Evolutionary conservation across 2,329 filamentous ascomycete species (phyloP), one percentile per base, ranked within the genome.

Genomic region (Cercospora sp.): DNA sequence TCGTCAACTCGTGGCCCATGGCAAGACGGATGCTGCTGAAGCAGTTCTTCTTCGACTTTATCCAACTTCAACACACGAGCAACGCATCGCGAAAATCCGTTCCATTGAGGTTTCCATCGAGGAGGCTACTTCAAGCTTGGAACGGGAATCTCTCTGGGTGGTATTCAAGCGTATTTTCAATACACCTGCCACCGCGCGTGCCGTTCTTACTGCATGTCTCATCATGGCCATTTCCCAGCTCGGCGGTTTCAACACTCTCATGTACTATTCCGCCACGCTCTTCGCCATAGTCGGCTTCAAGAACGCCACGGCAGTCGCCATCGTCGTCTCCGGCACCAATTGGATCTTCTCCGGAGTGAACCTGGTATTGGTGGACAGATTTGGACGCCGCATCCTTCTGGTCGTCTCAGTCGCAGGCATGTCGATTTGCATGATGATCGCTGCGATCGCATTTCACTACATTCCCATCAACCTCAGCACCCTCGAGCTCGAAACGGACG

Each of bases 321-420:
- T 79, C 13, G 77, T 83, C 65, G 79, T 84, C 43, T 81, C 80
- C 4, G 81, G 77, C 2, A 82, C 82, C 7, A 84, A 84, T 65
- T 85, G 84, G 70, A 73, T 86, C 63, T 84, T 86, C 74, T 85
- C 83, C 0, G 78, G 79, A 70, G 77, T 85, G 59, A 85, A 85
- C 64, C 77, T 85, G 28, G 74, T 83, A 70, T 72, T 83, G 28
- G 80, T 85, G 9, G 84, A 85, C 69, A 77, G 76, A 2, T 75
- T 81, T 30, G 84, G 84, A 0, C 80, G 84, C 9, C 79, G 84
- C 18, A 76, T 77, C 5, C 78, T 86, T 1, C 76, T 85, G 0
- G 75, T 84, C 10, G 77, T 76, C 64, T 83, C 81, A 0, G 79
- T 82, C 3, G 79, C 79, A 70, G 82, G 80, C 26, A 85, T 85